Conservation (phyloP, 1,139 yeast genomes). For the Blastobotrys elegans region DNA sequence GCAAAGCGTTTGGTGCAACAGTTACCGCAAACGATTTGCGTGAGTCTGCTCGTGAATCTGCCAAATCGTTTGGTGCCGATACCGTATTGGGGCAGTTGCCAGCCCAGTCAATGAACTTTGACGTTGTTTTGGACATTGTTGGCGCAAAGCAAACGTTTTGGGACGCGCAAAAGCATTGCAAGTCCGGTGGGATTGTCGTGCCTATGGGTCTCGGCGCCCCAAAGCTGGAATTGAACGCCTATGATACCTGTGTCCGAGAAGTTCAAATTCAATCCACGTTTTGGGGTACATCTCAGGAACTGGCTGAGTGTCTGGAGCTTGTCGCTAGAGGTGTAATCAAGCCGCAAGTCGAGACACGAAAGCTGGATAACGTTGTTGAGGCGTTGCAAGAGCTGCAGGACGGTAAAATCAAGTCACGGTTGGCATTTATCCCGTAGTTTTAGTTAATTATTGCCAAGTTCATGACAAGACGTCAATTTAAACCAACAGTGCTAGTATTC, state of each 20-base stretch:
- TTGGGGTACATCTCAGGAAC: constrained; percentile 47
- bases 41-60: constrained; percentile 33
- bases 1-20: constrained; percentile 40
- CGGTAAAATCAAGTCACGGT: constrained; percentile 44
- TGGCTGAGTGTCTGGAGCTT: constrained; percentile 44
- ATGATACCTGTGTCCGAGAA: constrained; percentile 38
- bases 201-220: constrained; percentile 44
- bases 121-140: constrained; percentile 43
- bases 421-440: constrained; percentile 34
- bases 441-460: no score
- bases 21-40: constrained; percentile 43
- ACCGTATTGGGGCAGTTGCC: constrained; percentile 40
- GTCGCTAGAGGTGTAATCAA: constrained; percentile 40
- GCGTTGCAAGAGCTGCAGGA: constrained; percentile 37
- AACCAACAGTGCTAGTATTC: no score
- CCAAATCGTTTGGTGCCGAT: constrained; percentile 41
- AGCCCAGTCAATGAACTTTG: constrained; percentile 22
- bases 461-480: no score
- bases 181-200: constrained; percentile 39
- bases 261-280: constrained; percentile 41
- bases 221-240: constrained; percentile 35
- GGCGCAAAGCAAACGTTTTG: constrained; percentile 40
- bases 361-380: constrained; percentile 39
- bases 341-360: constrained; percentile 37
- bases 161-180: constrained; percentile 31